phyloP scores from a whole-genome alignment of 768 basidiomycete genomes.

The Boletus sp. region DNA sequence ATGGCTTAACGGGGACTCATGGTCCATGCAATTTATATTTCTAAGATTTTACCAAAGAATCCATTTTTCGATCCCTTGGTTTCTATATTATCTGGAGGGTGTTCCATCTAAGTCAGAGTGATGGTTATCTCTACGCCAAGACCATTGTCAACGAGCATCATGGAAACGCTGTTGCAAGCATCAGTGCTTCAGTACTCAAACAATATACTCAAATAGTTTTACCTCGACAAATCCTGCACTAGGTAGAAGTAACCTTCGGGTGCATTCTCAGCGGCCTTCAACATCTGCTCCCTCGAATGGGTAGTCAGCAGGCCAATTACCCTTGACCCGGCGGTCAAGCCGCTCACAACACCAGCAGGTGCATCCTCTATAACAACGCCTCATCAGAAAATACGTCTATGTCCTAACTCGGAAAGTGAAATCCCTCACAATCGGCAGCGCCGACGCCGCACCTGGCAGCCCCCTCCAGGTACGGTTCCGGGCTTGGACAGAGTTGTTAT shows the following conservation, averaged over 20 bases:
- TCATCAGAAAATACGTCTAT: constrained; percentile 24
- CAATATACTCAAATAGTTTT: constrained; percentile 4
- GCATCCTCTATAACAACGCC: constrained; percentile 93
- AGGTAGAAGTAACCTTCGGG: constrained; percentile 43
- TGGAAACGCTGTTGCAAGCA: constrained; percentile 19
- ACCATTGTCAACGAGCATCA: constrained; percentile 32
- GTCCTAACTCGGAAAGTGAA: neutral
- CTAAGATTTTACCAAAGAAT: neutral
- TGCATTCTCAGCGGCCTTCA: constrained; percentile 54
- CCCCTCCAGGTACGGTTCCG: constrained; percentile 90
- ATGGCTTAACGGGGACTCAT: constrained; percentile 1
- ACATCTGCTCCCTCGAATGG: constrained; percentile 67
- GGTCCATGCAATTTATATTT: constrained; percentile 4
- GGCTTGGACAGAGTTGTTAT: constrained; percentile 38
- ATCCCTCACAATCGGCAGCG: constrained; percentile 34
- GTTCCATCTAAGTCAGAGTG: constrained; percentile 3
- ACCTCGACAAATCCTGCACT: constrained; percentile 72
- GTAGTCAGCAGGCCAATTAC: constrained; percentile 84
- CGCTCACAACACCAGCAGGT: constrained; percentile 79
- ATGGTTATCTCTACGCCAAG: constrained; percentile 38
- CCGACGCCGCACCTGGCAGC: constrained; percentile 68
- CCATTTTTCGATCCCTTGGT: neutral
- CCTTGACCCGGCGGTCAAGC: constrained; percentile 77
- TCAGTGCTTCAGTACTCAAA: constrained; percentile 7
- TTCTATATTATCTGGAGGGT: neutral